Percentiles rank a stretch among this genome's conserved stretches.
Conservation (phyloP, 352 stramenopile species). For the Paralagenidium karlingii region DNA sequence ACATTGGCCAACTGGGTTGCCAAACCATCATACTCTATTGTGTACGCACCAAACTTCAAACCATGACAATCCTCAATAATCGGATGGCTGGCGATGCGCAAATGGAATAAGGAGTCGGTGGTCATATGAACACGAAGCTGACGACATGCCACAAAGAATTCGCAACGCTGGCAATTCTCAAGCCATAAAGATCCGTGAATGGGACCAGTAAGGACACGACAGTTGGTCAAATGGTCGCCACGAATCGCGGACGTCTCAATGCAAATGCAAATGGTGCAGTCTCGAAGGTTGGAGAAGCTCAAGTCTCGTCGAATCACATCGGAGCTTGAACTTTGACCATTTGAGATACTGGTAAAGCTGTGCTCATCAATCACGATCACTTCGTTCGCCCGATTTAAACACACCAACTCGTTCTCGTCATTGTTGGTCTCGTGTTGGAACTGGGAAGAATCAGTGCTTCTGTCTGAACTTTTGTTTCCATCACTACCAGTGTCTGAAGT, state of each 20-base stretch:
- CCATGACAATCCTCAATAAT: conserved; percentile 86
- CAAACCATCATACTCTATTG: conserved; percentile 44
- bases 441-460: no score
- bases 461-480: no score
- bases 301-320: conserved; percentile 57
- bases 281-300: conserved; percentile 50
- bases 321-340: no score
- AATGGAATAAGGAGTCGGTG: conserved; percentile 50
- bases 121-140: conserved; percentile 81
- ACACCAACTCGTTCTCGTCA: conserved; percentile 37
- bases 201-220: conserved; percentile 58
- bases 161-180: conserved; percentile 57
- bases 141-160: conserved; percentile 72
- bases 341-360: conserved; percentile 28
- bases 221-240: conserved; percentile 50
- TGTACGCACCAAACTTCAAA: conserved; percentile 72
- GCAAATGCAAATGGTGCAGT: conserved; percentile 57
- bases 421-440: conserved; percentile 1
- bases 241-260: conserved; percentile 67
- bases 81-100: conserved; percentile 73
- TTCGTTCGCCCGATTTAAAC: conserved; percentile 35
- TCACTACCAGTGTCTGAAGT: conserved; percentile 1
- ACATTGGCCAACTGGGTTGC: conserved; percentile 42
- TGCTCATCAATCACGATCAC: conserved; percentile 53
- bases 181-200: conserved; percentile 80